Conservation (phyloP, 306 rosid species). For the Phaseolus lunatus region DNA sequence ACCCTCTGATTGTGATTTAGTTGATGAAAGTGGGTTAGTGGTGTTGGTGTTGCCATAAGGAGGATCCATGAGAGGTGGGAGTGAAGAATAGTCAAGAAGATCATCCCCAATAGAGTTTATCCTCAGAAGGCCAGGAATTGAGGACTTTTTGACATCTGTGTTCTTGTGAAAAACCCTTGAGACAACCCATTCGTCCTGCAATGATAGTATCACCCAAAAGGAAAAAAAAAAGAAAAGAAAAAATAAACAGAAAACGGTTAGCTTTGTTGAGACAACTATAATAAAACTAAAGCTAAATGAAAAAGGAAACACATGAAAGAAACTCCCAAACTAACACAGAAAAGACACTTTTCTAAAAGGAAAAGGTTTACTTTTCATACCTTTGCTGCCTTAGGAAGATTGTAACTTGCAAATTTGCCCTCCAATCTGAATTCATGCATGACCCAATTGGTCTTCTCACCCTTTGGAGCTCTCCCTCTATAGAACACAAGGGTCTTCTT, state of each 20-base stretch:
- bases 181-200: slow-evolving; percentile 96
- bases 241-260: slow-evolving; percentile 10
- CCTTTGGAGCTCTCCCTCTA: slow-evolving; percentile 93
- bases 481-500: slow-evolving; percentile 96
- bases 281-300: slow-evolving; percentile 31
- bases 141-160: slow-evolving; percentile 51
- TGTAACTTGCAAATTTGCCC: slow-evolving; percentile 58
- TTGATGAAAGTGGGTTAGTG: slow-evolving; percentile 39
- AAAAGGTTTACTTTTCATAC: slow-evolving; percentile 37
- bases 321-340: slow-evolving; percentile 55
- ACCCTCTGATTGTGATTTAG: slow-evolving; percentile 50
- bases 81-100: slow-evolving; percentile 64
- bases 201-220: not conserved
- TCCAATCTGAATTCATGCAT: slow-evolving; percentile 95
- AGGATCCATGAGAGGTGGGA: slow-evolving; percentile 80
- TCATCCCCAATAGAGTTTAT: slow-evolving; percentile 63
- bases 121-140: slow-evolving; percentile 47
- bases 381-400: slow-evolving; percentile 70
- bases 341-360: slow-evolving; percentile 44
- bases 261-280: slow-evolving; percentile 37
- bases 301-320: slow-evolving; percentile 55
- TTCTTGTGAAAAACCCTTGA: slow-evolving; percentile 82
- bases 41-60: slow-evolving; percentile 17
- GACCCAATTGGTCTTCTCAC: slow-evolving; percentile 93
- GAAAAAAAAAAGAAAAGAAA: not conserved